These are phyloP conservation scores for Kodamaea fukazawae DNA, from an alignment of 805 yeast species.

Conservation along the genomic window DNA sequence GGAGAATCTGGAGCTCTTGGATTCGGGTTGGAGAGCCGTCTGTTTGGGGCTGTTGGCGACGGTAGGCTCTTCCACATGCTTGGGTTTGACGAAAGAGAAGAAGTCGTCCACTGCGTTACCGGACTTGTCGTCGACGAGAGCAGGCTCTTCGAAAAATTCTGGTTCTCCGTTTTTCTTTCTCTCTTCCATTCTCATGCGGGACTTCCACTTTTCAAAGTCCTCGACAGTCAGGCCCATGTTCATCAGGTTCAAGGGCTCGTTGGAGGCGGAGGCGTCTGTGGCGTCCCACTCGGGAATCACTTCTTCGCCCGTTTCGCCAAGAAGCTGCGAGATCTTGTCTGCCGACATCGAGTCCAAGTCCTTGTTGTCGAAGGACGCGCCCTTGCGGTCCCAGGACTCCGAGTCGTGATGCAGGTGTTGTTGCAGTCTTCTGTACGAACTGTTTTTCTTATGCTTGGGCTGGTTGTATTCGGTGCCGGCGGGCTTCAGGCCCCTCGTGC, in stretches of 20 bases:
- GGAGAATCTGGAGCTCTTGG: slow-evolving; percentile 37
- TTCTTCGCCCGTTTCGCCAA: slow-evolving; percentile 37
- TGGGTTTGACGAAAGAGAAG: slow-evolving; percentile 40
- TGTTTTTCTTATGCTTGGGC: slow-evolving; percentile 17
- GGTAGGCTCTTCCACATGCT: slow-evolving; percentile 9
- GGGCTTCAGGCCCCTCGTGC: slow-evolving; percentile 9
- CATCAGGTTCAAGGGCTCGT: slow-evolving; percentile 15
- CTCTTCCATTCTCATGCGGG: slow-evolving; percentile 51
- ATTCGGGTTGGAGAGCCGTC: slow-evolving; percentile 7
- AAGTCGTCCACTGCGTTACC: slow-evolving; percentile 45
- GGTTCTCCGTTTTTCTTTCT: slow-evolving; percentile 44
- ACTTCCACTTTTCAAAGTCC: slow-evolving; percentile 61
- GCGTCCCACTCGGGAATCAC: slow-evolving; percentile 41
- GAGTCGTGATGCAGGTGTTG: slow-evolving; percentile 5
- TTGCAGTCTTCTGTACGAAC: slow-evolving; percentile 12
- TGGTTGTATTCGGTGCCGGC: slow-evolving; percentile 9
- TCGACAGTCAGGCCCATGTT: slow-evolving; percentile 51
- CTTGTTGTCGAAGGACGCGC: slow-evolving; percentile 15
- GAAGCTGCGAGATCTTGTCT: slow-evolving; percentile 33
- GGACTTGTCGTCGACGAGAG: slow-evolving; percentile 15
- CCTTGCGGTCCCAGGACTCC: slow-evolving; percentile 33
- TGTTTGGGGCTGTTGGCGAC: slow-evolving; percentile 1
- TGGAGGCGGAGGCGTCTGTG: slow-evolving; percentile 18
- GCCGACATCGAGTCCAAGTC: slow-evolving; percentile 31
- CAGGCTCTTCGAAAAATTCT: slow-evolving; percentile 4